Evolutionary conservation across 345 rosid genomes (phyloP).

Genomic region (Nasturtium officinale): DNA sequence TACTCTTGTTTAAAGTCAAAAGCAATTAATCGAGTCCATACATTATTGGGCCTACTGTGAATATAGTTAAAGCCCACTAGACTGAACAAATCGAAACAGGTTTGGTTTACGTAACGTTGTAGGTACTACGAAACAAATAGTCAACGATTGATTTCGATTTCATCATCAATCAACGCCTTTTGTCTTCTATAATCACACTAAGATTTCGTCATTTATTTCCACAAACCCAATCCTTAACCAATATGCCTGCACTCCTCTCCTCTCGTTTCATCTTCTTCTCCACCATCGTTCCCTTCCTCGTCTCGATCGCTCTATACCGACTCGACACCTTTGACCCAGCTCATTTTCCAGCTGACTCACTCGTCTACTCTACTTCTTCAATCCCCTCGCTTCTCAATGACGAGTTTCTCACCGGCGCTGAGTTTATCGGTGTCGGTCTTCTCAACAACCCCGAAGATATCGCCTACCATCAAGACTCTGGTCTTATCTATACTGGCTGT

Average conservation of each 20-base stretch:
- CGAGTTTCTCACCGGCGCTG: neutral
- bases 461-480: constrained; percentile 43
- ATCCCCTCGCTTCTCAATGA: neutral
- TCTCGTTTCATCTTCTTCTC: constrained; percentile 33
- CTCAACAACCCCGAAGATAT: neutral
- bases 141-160: neutral
- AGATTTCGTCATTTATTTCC: no score
- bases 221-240: neutral
- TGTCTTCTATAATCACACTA: no score
- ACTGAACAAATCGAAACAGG: neutral
- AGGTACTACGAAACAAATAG: neutral
- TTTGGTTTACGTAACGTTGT: neutral
- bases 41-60: neutral
- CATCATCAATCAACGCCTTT: neutral
- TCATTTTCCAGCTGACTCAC: constrained; percentile 50
- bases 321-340: constrained; percentile 61
- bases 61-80: constrained; percentile 1
- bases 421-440: neutral
- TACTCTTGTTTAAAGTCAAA: no score
- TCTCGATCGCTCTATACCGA: constrained; percentile 44
- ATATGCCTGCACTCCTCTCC: constrained; percentile 22
- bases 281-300: constrained; percentile 37
- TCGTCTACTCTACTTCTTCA: constrained; percentile 30
- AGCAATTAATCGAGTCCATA: no score
- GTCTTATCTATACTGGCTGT: constrained; percentile 58